phyloP scores from a whole-genome alignment of 495 filamentous ascomycete genomes.

The Penicillium cosmopolitanum region DNA sequence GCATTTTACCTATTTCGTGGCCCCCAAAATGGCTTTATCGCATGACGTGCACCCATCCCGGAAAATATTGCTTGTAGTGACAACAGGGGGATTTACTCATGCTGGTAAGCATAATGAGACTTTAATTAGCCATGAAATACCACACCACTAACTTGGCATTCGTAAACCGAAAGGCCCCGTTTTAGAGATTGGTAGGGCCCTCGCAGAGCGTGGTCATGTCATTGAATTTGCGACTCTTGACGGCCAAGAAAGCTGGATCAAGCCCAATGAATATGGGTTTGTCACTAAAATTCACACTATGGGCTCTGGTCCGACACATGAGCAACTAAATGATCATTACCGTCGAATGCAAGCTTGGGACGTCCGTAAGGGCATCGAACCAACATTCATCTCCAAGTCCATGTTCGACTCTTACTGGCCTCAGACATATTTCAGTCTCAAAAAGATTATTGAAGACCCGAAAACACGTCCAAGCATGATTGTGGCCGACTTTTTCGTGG shows the following conservation, averaged over 20 bases:
- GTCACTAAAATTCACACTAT: conserved; percentile 28
- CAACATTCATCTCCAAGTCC: conserved; percentile 34
- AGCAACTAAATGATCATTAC: conserved; percentile 33
- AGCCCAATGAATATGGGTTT: conserved; percentile 27
- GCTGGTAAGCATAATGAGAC: conserved; percentile 24
- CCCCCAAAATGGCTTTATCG: background rate
- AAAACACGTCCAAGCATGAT: conserved; percentile 36
- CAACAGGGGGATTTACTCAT: conserved; percentile 32
- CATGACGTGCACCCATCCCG: conserved; percentile 21
- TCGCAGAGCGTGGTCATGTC: conserved; percentile 38
- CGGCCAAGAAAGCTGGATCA: conserved; percentile 37
- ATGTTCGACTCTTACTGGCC: conserved; percentile 45
- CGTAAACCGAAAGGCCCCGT: conserved; percentile 29
- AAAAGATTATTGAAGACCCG: conserved; percentile 24
- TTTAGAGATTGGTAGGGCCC: conserved; percentile 40
- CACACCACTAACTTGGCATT: conserved; percentile 6
- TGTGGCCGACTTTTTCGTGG: conserved; percentile 43
- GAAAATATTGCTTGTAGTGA: conserved; percentile 33
- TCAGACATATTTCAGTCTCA: conserved; percentile 35
- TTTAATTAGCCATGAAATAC: background rate
- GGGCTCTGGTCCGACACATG: conserved; percentile 21
- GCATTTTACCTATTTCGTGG: no score
- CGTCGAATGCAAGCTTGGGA: conserved; percentile 35
- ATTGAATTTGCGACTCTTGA: conserved; percentile 43
- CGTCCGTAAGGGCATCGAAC: conserved; percentile 26